These are phyloP conservation scores for Penicillium aurantiogriseum DNA, from an alignment of 2,329 filamentous ascomycete genomes.

Conservation along the genomic window DNA sequence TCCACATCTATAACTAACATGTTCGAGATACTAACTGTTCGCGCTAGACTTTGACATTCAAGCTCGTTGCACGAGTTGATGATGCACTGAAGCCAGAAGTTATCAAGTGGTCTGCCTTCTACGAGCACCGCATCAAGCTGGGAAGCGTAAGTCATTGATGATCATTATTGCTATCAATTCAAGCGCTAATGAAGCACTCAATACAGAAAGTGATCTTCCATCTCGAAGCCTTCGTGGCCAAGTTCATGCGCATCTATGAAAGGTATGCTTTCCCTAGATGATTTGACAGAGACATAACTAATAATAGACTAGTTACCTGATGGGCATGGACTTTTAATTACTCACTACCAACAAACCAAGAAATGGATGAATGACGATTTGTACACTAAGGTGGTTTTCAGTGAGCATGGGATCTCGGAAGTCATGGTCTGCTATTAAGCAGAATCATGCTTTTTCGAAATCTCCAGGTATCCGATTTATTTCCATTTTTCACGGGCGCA, in stretches of 20 bases:
- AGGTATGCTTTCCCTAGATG: slow-evolving; percentile 58
- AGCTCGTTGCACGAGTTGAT: slow-evolving; percentile 81
- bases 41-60: slow-evolving; percentile 76
- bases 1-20: not conserved
- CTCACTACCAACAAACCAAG: slow-evolving; percentile 4
- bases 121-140: slow-evolving; percentile 89
- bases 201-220: slow-evolving; percentile 89
- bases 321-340: slow-evolving; percentile 72
- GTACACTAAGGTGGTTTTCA: slow-evolving; percentile 20
- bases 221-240: slow-evolving; percentile 95
- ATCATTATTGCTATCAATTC: too few species aligned
- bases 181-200: slow-evolving; percentile 5
- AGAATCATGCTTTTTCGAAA: not conserved
- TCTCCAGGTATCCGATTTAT: not conserved
- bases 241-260: slow-evolving; percentile 95
- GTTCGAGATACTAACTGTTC: not conserved
- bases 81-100: slow-evolving; percentile 88
- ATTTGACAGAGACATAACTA: slow-evolving; percentile 29
- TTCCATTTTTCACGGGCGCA: slow-evolving; percentile 8
- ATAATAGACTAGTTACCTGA: slow-evolving; percentile 49
- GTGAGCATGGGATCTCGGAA: not conserved
- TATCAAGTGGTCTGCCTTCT: slow-evolving; percentile 94
- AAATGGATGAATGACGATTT: slow-evolving; percentile 32
- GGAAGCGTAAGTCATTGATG: slow-evolving; percentile 57
- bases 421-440: not conserved